Evolutionary conservation across 2,329 filamentous ascomycete genomes (phyloP), one percentile per base, ranked within the genome.

Genomic region (Monilinia fructicola): DNA sequence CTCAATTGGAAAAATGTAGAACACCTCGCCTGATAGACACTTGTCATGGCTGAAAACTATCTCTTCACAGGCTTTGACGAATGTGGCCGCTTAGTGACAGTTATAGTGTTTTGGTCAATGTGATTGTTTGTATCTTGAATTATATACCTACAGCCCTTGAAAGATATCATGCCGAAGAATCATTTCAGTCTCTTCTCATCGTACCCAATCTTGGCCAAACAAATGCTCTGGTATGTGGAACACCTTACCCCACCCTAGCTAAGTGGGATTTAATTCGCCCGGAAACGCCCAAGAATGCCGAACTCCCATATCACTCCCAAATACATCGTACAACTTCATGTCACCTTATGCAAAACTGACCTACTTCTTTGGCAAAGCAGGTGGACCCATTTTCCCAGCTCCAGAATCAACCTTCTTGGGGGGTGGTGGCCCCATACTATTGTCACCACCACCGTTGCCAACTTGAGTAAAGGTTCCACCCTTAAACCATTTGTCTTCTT

Each of bases 401-500:
- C 87, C 87, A 0, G 84, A 88, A 75, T 91, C 86, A 35, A 88
- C 80, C 78, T 87, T 93, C 81, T 97, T 97, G 64, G 94, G 76
- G 2, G 84, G 84, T 21, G 94, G 84, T 21, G 94, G 90, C 78
- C 93, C 96, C 84, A 97, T 97, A 0, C 87, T 89, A 14, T 82
- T 86, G 61, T 83, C 54, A 23, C 40, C 44, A 26, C 69, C 69
- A 69, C 83, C 81, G 10, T 81, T 80, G 12, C 87, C 87, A 66
- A 96, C 85, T 77, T 97, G 93, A 11, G 95, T 97, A 76, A 99
- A 99, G 0, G 92, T 93, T n/a, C 95, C 95, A 56, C 92, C 91
- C 78, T 95, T 96, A 82, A 99, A 99, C 90, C 93, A 99, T 48
- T 92, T 84, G 76, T 98, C 94, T 76, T 97, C 92, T 70, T 98